Base-by-base conservation (phyloP, 306 rosid genomes). In the Vachellia pachyceras region DNA sequence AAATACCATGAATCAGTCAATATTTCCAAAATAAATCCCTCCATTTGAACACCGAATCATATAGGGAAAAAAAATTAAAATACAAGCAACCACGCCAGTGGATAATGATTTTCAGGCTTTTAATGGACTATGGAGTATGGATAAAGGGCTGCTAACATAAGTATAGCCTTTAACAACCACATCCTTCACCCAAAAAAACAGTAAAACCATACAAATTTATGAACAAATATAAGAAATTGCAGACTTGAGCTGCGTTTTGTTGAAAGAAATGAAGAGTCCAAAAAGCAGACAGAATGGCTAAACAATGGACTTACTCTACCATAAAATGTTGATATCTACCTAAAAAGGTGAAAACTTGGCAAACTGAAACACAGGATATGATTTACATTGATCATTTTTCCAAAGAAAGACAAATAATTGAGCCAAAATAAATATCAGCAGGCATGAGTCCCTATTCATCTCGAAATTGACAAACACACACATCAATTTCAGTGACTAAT, bases 1-100 rank as follows among this genome's bases (percentile, higher is more conserved):
- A 75, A 77, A 77, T 25, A 69, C 7, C 78, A 22, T 18, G 41
- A 58, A 68, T 82, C 83, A 85, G 78, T 78, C 44, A 73, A 49
- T 52, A 54, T 54, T 81, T 29, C 44, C 71, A 50, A 64, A 29
- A 75, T 36, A 78, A 71, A 54, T 75, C 63, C 69, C 67, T 83
- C 61, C 84, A 83, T 33, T 78, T 46, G 75, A 81, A 45, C 71
- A 76, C 42, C 69, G 40, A 68, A 76, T 72, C n/a, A 46, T 46
- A 57, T 42, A 76, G 58, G 42, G 73, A 60, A 41, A 12, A 9
- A 73, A 80, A 73, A 76, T 29, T 46, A 72, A 52, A 8, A 68
- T 10, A 15, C n/a, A 73, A 76, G 54, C 58, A 39, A n/a, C 39
- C 13, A 44, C 76, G 72, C 54, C 35, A 69, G 47, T 50, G 60